A percentile compares a stretch with the other conserved stretches of the same genome.
These are phyloP conservation scores for Ambrosiella cleistominuta DNA, from an alignment of 2,329 filamentous ascomycete genomes.

Conservation along the genomic window DNA sequence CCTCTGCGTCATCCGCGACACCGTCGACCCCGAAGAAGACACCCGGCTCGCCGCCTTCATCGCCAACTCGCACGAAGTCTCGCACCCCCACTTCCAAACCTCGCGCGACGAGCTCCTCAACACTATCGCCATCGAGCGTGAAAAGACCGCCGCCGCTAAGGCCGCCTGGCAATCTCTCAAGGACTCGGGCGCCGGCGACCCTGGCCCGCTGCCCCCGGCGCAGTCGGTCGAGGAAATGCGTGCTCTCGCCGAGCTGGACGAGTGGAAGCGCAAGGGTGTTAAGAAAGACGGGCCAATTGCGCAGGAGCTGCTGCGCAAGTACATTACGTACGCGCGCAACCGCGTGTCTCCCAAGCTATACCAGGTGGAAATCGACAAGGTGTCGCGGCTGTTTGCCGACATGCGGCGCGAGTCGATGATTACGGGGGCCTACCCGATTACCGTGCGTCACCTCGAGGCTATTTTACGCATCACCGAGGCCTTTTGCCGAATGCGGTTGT, in stretches of 20 bases:
- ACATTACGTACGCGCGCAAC: conserved; percentile 88
- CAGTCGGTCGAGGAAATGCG: conserved; percentile 29
- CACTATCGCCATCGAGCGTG: conserved; percentile 43
- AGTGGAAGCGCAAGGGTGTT: conserved; percentile 17
- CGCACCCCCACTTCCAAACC: conserved; percentile 50
- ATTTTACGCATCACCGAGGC: conserved; percentile 90
- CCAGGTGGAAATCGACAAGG: conserved; percentile 95
- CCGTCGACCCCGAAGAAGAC: conserved; percentile 80
- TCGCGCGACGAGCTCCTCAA: conserved; percentile 23
- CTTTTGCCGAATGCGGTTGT: conserved; percentile 96
- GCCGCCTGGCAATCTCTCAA: conserved; percentile 3
- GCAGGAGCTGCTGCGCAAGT: conserved; percentile 83
- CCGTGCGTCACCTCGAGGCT: conserved; percentile 91
- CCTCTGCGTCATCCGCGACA: conserved; percentile 86
- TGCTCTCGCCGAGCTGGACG: conserved; percentile 17
- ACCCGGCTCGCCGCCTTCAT: conserved; percentile 90
- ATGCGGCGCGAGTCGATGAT: conserved; percentile 87
- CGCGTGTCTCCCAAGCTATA: conserved; percentile 83
- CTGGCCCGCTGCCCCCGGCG: conserved; percentile 7
- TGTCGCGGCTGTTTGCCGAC: conserved; percentile 82
- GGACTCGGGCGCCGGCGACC: conserved; percentile 3
- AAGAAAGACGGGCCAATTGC: conserved; percentile 54
- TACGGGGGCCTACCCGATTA: conserved; percentile 94
- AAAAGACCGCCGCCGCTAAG: conserved; percentile 5
- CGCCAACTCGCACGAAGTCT: conserved; percentile 80